Evolutionary conservation across 2,329 filamentous ascomycete species (phyloP).

Genomic region (Macrophomina phaseolina): DNA sequence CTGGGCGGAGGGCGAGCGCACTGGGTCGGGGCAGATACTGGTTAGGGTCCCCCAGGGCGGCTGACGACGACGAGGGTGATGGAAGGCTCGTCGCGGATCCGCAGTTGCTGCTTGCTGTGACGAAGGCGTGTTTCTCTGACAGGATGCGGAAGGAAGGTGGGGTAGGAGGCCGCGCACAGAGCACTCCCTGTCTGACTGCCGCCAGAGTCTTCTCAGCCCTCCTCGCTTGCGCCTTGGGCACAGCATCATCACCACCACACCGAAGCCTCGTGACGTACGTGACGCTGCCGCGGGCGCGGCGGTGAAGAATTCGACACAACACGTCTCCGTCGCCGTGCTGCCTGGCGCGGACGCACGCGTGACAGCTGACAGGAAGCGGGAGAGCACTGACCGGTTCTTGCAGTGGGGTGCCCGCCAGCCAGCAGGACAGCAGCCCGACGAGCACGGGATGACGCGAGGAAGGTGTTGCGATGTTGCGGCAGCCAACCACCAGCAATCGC

Average conservation of each 20-base stretch:
- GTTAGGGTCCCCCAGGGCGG: conserved; percentile 1
- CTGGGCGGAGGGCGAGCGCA: neutral
- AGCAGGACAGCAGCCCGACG: conserved; percentile 18
- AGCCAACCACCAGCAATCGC: conserved; percentile 13
- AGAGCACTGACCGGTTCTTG: conserved; percentile 18
- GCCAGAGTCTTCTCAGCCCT: conserved; percentile 6
- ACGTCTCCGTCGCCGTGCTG: conserved; percentile 11
- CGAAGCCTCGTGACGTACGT: conserved; percentile 19
- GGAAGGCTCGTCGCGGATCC: conserved; percentile 1
- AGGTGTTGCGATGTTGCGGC: conserved; percentile 14
- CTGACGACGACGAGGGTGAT: neutral
- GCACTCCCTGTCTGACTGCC: neutral
- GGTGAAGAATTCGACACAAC: conserved; percentile 10
- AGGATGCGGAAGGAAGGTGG: conserved; percentile 12
- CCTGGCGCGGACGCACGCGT: conserved; percentile 15
- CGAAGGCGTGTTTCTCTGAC: neutral
- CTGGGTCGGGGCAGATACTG: conserved; percentile 12
- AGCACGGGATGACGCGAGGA: conserved; percentile 17
- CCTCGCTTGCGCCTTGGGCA: conserved; percentile 20
- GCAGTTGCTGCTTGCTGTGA: neutral
- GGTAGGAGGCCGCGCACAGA: neutral
- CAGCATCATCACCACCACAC: conserved; percentile 14
- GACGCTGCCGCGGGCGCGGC: conserved; percentile 1
- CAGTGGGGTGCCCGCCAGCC: conserved; percentile 17
- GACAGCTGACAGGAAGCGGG: neutral